Evolutionary conservation across 495 filamentous ascomycete genomes (phyloP), one percentile per base, ranked within the genome.

Genomic region (Rusavskia elegans): DNA sequence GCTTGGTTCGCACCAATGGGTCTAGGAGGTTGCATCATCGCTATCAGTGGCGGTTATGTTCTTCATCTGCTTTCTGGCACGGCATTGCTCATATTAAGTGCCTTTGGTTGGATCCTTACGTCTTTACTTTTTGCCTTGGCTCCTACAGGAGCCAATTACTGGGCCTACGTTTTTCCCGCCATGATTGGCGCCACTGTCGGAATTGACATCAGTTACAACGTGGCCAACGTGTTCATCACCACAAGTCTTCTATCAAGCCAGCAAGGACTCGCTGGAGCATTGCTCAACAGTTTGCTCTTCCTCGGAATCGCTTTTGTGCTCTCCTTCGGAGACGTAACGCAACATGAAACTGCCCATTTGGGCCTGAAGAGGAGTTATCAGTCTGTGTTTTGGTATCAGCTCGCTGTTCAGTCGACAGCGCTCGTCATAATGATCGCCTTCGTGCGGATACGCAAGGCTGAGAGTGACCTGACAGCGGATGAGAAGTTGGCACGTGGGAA

Each of bases 221-320:
- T 94, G 8, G 77, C 84, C 37, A 92, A 88, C 59, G 79, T 94
- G 45, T 93, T 92, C 62, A 83, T 90, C 61, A 89, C 84, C 0
- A 85, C 83, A 1, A 77, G 75, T 5, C 69, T 92, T 57, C 82
- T 86, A 0, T 72, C 75, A 38, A 69, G 74, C 9, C 73, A 77
- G 39, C 88, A 94, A 62, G 86, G 85, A 1, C 70, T 89, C 0
- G 86, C 86, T 0, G 88, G 87, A 0, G 87, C 81, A 0, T 62
- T 83, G 46, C 77, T 81, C 57, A 81, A 83, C 56, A 74, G 69
- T 48, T 69, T 78, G 3, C 64, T 89, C 30, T 83, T 86, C 54
- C 68, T 93, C n/a, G 86, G 84, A n/a, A 87, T 92, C 54, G 83
- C 85, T 0, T 79, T 92, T 50, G 82, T 82, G 65, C 71, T 94